A percentile compares a stretch with the other conserved stretches of the same genome.
These are phyloP conservation scores for Tephrocybe rancida DNA, from an alignment of 768 basidiomycete species.

Conservation along the genomic window DNA sequence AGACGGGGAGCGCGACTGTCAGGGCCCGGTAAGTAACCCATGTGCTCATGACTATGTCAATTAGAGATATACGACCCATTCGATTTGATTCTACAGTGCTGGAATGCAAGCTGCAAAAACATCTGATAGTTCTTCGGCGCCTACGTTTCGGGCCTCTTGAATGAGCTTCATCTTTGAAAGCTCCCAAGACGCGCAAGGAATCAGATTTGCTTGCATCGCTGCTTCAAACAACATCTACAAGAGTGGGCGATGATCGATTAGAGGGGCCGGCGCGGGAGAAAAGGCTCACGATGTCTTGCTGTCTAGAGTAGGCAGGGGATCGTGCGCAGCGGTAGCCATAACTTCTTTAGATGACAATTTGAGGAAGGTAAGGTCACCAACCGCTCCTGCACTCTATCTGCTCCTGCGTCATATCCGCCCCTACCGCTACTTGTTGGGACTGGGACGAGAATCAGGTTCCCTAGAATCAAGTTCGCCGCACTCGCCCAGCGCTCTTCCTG, in stretches of 20 bases:
- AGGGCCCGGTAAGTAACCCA: too few species aligned
- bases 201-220: conserved; percentile 2
- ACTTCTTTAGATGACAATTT: conserved; percentile 26
- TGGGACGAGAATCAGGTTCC: too few species aligned
- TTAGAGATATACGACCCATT: too few species aligned
- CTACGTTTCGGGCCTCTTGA: neutral
- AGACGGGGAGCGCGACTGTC: too few species aligned
- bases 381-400: too few species aligned
- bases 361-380: conserved; percentile 20
- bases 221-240: conserved; percentile 12
- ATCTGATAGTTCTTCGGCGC: conserved; percentile 1
- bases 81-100: conserved; percentile 6
- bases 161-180: conserved; percentile 9
- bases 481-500: too few species aligned
- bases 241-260: neutral
- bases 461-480: too few species aligned
- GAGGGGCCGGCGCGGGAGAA: neutral
- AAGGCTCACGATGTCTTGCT: conserved; percentile 15
- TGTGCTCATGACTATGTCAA: too few species aligned
- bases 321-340: neutral
- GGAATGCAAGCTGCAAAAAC: conserved; percentile 17
- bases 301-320: neutral
- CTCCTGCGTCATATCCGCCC: too few species aligned
- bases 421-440: too few species aligned
- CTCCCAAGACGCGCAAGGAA: conserved; percentile 13